Evolutionary conservation across 768 basidiomycete genomes (phyloP).

Genomic region (Cyclocybe cylindracea): DNA sequence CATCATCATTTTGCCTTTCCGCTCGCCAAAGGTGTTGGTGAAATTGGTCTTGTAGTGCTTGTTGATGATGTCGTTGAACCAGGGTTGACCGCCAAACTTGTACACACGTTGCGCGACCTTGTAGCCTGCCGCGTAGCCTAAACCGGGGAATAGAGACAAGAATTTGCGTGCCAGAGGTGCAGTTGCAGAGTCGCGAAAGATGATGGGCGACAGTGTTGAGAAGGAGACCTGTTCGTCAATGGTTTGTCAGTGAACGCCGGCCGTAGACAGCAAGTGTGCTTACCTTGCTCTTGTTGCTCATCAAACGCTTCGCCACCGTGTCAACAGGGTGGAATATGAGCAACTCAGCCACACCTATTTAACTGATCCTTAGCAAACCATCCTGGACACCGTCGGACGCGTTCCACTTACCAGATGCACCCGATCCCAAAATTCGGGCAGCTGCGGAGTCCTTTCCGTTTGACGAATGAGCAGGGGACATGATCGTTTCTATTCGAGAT

Average conservation of each 20-base stretch:
- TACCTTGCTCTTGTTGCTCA: conserved; percentile 95
- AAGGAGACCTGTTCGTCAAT: conserved; percentile 54
- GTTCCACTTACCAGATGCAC: conserved; percentile 75
- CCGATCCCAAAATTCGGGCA: conserved; percentile 90
- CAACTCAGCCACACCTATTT: conserved; percentile 87
- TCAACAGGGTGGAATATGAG: conserved; percentile 95
- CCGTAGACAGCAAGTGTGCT: neutral
- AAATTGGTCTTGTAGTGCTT: conserved; percentile 82
- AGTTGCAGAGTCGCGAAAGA: conserved; percentile 84
- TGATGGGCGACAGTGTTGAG: conserved; percentile 66
- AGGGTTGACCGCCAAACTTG: conserved; percentile 99
- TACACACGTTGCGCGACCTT: conserved; percentile 92
- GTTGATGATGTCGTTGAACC: conserved; percentile 90
- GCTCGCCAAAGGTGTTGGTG: conserved; percentile 85
- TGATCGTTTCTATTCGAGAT: conserved; percentile 8
- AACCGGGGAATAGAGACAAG: conserved; percentile 93
- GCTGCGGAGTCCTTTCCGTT: conserved; percentile 84
- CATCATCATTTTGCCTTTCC: conserved; percentile 94
- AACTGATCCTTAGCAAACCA: conserved; percentile 3
- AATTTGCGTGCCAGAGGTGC: conserved; percentile 70
- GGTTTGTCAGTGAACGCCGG: neutral
- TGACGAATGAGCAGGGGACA: conserved; percentile 44
- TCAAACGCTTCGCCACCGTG: conserved; percentile 96
- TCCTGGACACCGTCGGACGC: neutral
- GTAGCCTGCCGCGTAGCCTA: conserved; percentile 98